Evolutionary conservation across 1,284 basidiomycete genomes (phyloP), one percentile per base, ranked within the genome.

Genomic region (Gomphus bonarii): DNA sequence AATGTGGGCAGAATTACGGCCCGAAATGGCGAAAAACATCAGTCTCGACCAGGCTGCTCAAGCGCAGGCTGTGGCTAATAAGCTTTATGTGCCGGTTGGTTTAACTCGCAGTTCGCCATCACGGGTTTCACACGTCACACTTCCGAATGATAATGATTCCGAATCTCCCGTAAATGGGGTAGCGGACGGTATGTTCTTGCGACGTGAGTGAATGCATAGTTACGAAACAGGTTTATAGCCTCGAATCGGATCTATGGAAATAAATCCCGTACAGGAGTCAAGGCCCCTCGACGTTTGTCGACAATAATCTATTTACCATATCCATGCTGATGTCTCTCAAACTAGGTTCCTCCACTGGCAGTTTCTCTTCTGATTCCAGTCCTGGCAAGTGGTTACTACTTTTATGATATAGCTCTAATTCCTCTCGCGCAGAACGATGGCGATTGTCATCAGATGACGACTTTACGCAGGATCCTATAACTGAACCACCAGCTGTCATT

Each of bases 1-100:
- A 66, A 90, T 90, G 85, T 91, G 88, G 84, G 88, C 88, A 12
- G 88, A 90, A 65, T 72, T 84, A 59, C 74, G 82, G 50, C 83
- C 85, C 2, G 82, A 86, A 50, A 78, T 74, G 12, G 77, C 78
- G 46, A 78, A 73, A 62, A 77, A 71, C 33, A 71, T 70, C 56
- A 73, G 78, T n/a, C 73, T 67, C 8, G 84, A 77, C 44, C 84
- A 85, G 68, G 77, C 73, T 8, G 78, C 72, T 7, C 80, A 85
- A 63, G 85, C 85, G 2, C 78, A 79, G 60, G 76, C 71, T 61
- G 76, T 89, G 25, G 86, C 87, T 14, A 80, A 82, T 20, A 77
- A 79, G 35, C 67, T 89, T 58, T 81, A 87, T 65, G 78, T 88
- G 9, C 85, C 82, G 1, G 78, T 78, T 62, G 75, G 74, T 28